phyloP scores from a whole-genome alignment of 1,139 yeast species.

The Kodamaea sp. region DNA sequence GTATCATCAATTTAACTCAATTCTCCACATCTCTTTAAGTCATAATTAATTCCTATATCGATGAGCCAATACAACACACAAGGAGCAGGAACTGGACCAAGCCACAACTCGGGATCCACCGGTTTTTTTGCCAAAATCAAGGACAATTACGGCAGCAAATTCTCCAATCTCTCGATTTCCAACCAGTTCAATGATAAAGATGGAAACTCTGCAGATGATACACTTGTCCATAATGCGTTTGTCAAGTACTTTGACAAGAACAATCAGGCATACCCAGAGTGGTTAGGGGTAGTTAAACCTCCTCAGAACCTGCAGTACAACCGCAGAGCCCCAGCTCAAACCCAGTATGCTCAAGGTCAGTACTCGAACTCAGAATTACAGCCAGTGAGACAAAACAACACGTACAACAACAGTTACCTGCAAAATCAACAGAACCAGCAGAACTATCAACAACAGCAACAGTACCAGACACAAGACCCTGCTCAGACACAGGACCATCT shows the following conservation, averaged over 20 bases:
- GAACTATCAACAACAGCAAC: constrained; percentile 13
- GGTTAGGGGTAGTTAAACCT: constrained; percentile 38
- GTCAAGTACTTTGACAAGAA: constrained; percentile 39
- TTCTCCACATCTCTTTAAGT: background rate
- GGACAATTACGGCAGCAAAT: constrained; percentile 36
- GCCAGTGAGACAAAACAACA: constrained; percentile 30
- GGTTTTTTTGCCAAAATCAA: constrained; percentile 40
- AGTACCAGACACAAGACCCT: constrained; percentile 4
- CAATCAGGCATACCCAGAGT: constrained; percentile 43
- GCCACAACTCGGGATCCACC: constrained; percentile 4
- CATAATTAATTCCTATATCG: constrained; percentile 1
- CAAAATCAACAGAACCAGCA: constrained; percentile 15
- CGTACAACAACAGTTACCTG: constrained; percentile 24
- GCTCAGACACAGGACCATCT: constrained; percentile 7
- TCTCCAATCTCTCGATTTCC: constrained; percentile 37
- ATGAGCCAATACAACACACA: constrained; percentile 1
- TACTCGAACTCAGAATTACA: constrained; percentile 20
- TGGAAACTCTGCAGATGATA: constrained; percentile 40
- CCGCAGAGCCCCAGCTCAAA: too few species aligned
- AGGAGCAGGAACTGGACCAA: background rate
- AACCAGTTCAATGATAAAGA: constrained; percentile 36
- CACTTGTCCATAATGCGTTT: constrained; percentile 48
- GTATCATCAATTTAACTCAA: background rate
- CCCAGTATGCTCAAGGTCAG: constrained; percentile 9
- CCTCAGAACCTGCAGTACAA: constrained; percentile 9